Evolutionary conservation across 1,139 yeast species (phyloP).

Genomic region (Taphrina confusa): DNA sequence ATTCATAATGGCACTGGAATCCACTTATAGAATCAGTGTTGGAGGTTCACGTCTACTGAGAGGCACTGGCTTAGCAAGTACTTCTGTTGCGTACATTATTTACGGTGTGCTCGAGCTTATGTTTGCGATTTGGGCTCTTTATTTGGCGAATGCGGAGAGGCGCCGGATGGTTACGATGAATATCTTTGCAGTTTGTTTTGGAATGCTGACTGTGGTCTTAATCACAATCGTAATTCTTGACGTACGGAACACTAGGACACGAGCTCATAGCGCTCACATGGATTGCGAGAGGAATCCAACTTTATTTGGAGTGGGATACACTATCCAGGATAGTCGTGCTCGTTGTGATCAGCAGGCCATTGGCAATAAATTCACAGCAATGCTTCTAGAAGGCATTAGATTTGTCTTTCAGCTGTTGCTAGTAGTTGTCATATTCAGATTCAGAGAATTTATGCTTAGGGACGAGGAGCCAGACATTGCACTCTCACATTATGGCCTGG

Average conservation of each 20-base stretch:
- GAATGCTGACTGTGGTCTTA: neutral
- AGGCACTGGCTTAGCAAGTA: neutral
- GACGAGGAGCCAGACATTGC: no score
- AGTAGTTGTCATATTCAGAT: neutral
- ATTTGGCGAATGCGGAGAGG: neutral
- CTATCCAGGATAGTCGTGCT: neutral
- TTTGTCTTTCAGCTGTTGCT: conserved; percentile 7
- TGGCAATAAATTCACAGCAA: neutral
- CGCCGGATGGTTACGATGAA: neutral
- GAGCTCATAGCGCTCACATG: no score
- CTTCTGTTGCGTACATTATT: neutral
- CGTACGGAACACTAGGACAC: neutral
- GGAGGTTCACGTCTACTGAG: neutral
- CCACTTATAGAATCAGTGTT: neutral
- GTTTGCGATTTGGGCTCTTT: neutral
- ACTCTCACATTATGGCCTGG: no score
- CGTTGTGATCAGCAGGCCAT: neutral
- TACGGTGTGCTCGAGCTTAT: neutral
- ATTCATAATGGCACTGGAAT: neutral
- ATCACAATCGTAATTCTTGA: neutral
- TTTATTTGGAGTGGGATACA: neutral
- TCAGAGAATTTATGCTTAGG: neutral
- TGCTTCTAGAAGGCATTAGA: neutral
- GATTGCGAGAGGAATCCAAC: neutral
- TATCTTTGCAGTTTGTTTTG: neutral